Evolutionary conservation across 1,284 basidiomycete species (phyloP).

Genomic region (Erythrobasidium hasegawianum): DNA sequence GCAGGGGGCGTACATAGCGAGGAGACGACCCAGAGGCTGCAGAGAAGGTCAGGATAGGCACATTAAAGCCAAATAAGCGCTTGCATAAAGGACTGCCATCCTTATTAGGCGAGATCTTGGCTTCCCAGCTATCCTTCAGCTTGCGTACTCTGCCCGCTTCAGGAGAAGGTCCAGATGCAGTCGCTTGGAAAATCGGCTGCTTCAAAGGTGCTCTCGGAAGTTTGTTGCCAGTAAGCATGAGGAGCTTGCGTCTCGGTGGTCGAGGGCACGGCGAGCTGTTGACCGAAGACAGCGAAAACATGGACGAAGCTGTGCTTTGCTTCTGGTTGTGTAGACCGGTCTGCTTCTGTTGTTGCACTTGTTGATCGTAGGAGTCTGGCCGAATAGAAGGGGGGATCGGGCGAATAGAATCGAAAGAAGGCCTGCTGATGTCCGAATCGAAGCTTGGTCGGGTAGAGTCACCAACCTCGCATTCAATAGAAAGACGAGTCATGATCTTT

Average conservation of each 20-base stretch:
- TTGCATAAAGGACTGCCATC: neutral
- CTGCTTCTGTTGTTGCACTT: neutral
- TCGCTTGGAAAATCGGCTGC: slow-evolving; percentile 7
- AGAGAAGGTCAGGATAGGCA: neutral
- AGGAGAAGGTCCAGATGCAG: slow-evolving; percentile 15
- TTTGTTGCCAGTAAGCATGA: slow-evolving; percentile 31
- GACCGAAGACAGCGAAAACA: slow-evolving; percentile 25
- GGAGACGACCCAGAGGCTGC: slow-evolving; percentile 16
- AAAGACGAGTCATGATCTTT: slow-evolving; percentile 18
- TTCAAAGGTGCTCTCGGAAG: slow-evolving; percentile 26
- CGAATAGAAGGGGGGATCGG: neutral
- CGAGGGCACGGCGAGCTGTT: slow-evolving; percentile 33
- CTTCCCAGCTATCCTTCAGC: slow-evolving; percentile 30
- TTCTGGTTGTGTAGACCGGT: neutral
- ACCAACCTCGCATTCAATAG: slow-evolving; percentile 19
- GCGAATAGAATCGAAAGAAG: slow-evolving; percentile 1
- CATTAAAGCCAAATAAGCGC: slow-evolving; percentile 1
- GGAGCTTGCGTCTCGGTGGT: slow-evolving; percentile 31
- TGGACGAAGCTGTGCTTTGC: slow-evolving; percentile 29
- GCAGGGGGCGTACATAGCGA: slow-evolving; percentile 29
- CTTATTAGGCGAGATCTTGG: slow-evolving; percentile 29
- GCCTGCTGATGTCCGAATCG: slow-evolving; percentile 9
- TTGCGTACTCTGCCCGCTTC: slow-evolving; percentile 17
- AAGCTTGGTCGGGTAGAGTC: slow-evolving; percentile 13
- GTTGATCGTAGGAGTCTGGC: neutral